Evolutionary conservation across 768 basidiomycete genomes (phyloP), one percentile per base, ranked within the genome.

Genomic region (Leccinum boreale): DNA sequence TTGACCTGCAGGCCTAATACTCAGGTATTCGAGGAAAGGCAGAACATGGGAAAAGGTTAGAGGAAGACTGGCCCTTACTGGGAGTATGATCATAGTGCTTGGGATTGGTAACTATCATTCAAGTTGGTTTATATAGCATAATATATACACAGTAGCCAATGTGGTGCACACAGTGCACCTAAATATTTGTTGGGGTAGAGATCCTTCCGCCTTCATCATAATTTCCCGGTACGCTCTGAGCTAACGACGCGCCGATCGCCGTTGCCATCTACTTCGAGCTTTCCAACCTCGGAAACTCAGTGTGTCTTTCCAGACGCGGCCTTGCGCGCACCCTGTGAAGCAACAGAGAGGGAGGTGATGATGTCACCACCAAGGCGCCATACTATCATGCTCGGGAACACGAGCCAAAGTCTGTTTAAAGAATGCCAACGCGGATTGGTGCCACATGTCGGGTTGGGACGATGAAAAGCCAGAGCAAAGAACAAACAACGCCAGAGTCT

Each of bases 371-470:
- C 85, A 4, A 94, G 78, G 35, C 73, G 78, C 57, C 72, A 70
- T 31, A 85, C 67, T 50, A 92, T 84, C 62, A 88, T 67, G 28
- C 75, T 65, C 3, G 92, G 92, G 23, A 92, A 64, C 45, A 92
- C 67, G 55, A 94, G 72, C 92, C 92, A 94, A n/a, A 89, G 61
- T 2, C 90, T 92, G 52, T 39, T 7, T 21, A n/a, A 36, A 46
- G 21, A 50, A 17, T 45, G 15, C 31, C 54, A 15, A 19, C 7
- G 0, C 9, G 1, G n/a, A 49, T 19, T 3, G 31, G 31, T 33
- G 17, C 24, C 11, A 23, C 15, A 23, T 6, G 6, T 15, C 3
- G n/a, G 24, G 24, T 26, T 17, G 28, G 11, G 15, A 35, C n/a
- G 39, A 11, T 24, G 9, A 8, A n/a, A 29, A 24, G 29, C n/a